Base-by-base conservation (phyloP, 257 asterid genomes). In the Solanum pinnatisectum region DNA sequence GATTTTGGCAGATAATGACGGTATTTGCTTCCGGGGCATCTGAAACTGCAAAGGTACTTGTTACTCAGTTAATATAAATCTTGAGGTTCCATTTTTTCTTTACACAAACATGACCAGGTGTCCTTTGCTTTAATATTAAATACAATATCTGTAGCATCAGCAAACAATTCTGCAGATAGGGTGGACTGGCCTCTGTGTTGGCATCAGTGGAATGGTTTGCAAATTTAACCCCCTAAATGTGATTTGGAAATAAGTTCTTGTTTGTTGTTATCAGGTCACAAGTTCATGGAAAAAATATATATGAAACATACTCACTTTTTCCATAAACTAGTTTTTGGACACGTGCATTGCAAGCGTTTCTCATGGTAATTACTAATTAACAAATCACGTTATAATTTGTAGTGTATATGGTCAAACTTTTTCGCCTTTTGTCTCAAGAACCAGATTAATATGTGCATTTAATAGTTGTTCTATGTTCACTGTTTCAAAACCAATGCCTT, bases 11-110 rank as follows among this genome's bases (percentile, higher is more conserved):
- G 95, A 95, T 90, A 79, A 87, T 67, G 13, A 59, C 27, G 99
- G 98, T 67, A 92, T 94, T 81, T 93, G 98, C 97, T 88, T 94
- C 97, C 63, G 91, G 96, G 89, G 91, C 93, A 59, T 90, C 94
- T 56, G 99, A 96, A 90, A 81, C 94, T 84, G 87, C 92, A 10
- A 92, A 95, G 98, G 98, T 96, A 87, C 83, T 83, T 81, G 67
- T 40, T 56, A 46, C 39, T 60, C 85, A 3, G 36, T 81, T 46
- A 13, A 49, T 81, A 79, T 73, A 73, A 14, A 40, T 84, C 23
- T 87, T 77, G 46, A 72, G 85, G 87, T 44, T 52, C 46, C 79
- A 87, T 44, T 87, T 35, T 71, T 35, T 15, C 63, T 68, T 40
- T 52, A 36, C 81, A 73, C 33, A 72, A 88, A 23, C 59, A 74